Evolutionary conservation across 495 filamentous ascomycete genomes (phyloP), one percentile per base, ranked within the genome.

Genomic region (Annulohypoxylon maeteangense): DNA sequence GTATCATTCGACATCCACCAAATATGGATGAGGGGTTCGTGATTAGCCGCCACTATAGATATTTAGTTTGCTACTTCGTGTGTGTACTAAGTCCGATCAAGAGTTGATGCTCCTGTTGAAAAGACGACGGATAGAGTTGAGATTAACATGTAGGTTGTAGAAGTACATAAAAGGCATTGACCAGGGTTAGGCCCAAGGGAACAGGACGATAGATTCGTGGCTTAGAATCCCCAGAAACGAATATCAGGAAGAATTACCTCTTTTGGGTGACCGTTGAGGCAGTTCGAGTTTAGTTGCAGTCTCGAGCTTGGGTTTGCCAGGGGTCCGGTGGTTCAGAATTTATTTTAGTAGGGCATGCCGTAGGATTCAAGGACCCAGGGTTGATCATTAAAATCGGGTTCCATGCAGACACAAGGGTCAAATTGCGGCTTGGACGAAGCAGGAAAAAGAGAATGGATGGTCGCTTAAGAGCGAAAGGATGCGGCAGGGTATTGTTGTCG

Each of bases 241-340:
- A 14, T 42, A 36, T 48, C 45, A 50, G 34, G 31, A 56, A 50
- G 54, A 60, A 47, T 57, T 65, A 57, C 38, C 65, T 73, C 56
- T 68, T 73, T 66, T 66, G 42, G 70, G 57, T 51, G 64, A 23
- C 50, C 47, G 65, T 68, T 65, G 61, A 68, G 45, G 61, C 65
- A 53, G 61, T 73, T 67, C 65, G 56, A 73, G 65, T 61, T 73
- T 66, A 62, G 70, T 18, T 56, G 47, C 57, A 58, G 62, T 66
- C 48, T 58, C 55, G 51, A 65, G 55, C 50, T 44, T 60, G 59
- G 53, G 60, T 32, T 65, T 51, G 38, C 57, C 47, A 64, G 54
- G 48, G 61, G 70, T 11, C 36, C 53, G 34, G 38, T 45, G 57
- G 65, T 64, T 66, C 65, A 73, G 65, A 50, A 54, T 65, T 44